Conservation (phyloP, 192 early-diverging fungal species). For the Backusella westeae region DNA sequence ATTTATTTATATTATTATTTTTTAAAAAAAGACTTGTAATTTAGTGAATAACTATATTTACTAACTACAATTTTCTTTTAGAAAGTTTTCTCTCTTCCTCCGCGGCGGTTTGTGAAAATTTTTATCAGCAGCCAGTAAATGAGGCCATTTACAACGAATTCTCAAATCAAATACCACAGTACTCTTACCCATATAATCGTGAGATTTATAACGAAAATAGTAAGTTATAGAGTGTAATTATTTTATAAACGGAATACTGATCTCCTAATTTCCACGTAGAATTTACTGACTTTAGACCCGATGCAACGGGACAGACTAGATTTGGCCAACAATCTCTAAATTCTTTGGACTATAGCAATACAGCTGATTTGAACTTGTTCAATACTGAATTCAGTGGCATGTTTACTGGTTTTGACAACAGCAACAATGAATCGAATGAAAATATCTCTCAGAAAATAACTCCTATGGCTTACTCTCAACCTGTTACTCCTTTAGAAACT, state of each 20-base stretch:
- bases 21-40: not conserved
- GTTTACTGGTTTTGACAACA: slow-evolving; percentile 1
- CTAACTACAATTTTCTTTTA: not conserved
- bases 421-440: not conserved
- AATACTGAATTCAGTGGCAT: not conserved
- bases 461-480: not conserved
- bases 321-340: not conserved
- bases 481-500: not conserved
- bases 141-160: not conserved
- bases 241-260: slow-evolving; percentile 1
- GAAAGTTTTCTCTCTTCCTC: slow-evolving; percentile 10
- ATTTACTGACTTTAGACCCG: slow-evolving; percentile 8
- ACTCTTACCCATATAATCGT: not conserved
- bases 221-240: not conserved
- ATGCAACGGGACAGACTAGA: not conserved
- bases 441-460: not conserved
- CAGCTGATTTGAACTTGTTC: not conserved
- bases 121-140: slow-evolving; percentile 10
- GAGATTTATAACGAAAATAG: slow-evolving; percentile 8
- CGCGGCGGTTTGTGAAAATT: not conserved
- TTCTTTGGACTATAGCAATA: not conserved
- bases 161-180: not conserved
- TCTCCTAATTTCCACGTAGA: not conserved
- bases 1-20: not conserved
- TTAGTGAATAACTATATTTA: not conserved